Conservation (phyloP, 2,329 filamentous ascomycete genomes). For the Fusarium sp. region DNA sequence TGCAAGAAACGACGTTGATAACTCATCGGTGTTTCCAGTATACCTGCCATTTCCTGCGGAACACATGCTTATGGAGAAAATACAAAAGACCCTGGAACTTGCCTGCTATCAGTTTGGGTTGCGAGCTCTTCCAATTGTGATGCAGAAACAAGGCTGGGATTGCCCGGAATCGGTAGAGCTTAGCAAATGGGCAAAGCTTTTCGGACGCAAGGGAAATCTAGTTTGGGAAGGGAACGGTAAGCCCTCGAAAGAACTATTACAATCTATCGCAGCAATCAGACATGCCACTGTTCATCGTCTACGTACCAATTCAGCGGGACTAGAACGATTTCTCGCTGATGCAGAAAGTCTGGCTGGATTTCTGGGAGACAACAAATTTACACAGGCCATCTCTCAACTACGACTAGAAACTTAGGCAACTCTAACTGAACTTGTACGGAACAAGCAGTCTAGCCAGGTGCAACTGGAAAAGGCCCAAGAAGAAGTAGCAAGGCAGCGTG, state of each 20-base stretch:
- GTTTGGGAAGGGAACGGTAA: fast-evolving
- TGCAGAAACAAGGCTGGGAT: background rate
- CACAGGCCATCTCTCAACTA: background rate
- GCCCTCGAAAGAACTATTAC: background rate
- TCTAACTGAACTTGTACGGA: background rate
- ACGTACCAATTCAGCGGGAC: background rate
- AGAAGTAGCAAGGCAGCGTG: background rate
- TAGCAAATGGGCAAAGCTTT: background rate
- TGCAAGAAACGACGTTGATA: background rate
- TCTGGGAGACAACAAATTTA: fast-evolving
- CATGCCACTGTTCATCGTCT: conserved; percentile 1
- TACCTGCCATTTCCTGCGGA: background rate
- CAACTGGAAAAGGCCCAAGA: background rate
- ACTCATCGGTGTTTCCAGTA: background rate
- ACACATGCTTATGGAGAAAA: background rate
- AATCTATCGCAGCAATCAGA: background rate
- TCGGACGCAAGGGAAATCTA: background rate
- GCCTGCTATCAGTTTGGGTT: background rate
- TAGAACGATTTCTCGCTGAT: background rate
- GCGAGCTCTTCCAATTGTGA: background rate
- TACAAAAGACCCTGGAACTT: background rate
- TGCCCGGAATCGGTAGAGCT: conserved; percentile 6
- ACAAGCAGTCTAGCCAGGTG: background rate
- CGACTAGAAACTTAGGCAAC: fast-evolving
- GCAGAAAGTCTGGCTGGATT: background rate